Evolutionary conservation across 345 rosid genomes (phyloP).

Genomic region (Turnera subulata): DNA sequence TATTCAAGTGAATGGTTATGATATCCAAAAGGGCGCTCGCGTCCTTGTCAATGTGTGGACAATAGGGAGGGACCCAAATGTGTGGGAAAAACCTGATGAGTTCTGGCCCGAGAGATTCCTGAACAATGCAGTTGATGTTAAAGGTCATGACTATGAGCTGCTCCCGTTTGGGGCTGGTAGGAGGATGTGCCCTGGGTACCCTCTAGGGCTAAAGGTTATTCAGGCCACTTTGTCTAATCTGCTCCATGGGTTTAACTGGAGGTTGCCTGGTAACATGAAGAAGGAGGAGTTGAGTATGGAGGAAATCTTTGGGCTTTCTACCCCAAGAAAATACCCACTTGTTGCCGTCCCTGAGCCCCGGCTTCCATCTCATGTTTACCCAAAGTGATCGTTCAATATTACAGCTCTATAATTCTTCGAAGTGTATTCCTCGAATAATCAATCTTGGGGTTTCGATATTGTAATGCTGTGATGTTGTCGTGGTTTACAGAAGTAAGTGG

Average conservation of each 20-base stretch:
- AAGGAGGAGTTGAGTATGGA: slow-evolving; percentile 50
- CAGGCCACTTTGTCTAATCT: slow-evolving; percentile 49
- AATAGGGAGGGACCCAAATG: slow-evolving; percentile 47
- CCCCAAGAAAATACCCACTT: slow-evolving; percentile 50
- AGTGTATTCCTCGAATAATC: not conserved
- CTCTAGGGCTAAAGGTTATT: slow-evolving; percentile 55
- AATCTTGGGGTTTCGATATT: not conserved
- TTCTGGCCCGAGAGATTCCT: slow-evolving; percentile 57
- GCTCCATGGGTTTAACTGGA: slow-evolving; percentile 58
- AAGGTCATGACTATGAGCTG: slow-evolving; percentile 55
- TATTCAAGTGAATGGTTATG: slow-evolving; percentile 36
- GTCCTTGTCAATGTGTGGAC: slow-evolving; percentile 47
- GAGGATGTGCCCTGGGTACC: slow-evolving; percentile 75
- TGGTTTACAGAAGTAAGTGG: not conserved
- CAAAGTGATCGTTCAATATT: slow-evolving; percentile 10
- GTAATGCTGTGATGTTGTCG: not conserved
- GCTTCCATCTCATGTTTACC: slow-evolving; percentile 39
- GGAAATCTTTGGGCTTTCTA: slow-evolving; percentile 49
- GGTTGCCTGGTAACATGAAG: slow-evolving; percentile 31
- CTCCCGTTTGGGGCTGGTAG: slow-evolving; percentile 68
- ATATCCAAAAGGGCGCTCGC: slow-evolving; percentile 43
- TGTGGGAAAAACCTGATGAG: slow-evolving; percentile 53
- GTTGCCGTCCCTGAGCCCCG: slow-evolving; percentile 38
- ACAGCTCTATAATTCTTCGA: not conserved
- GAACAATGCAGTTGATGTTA: slow-evolving; percentile 39